phyloP scores from a whole-genome alignment of 129 eudicot genomes.

The Pseudognaphalium luteoalbum region DNA sequence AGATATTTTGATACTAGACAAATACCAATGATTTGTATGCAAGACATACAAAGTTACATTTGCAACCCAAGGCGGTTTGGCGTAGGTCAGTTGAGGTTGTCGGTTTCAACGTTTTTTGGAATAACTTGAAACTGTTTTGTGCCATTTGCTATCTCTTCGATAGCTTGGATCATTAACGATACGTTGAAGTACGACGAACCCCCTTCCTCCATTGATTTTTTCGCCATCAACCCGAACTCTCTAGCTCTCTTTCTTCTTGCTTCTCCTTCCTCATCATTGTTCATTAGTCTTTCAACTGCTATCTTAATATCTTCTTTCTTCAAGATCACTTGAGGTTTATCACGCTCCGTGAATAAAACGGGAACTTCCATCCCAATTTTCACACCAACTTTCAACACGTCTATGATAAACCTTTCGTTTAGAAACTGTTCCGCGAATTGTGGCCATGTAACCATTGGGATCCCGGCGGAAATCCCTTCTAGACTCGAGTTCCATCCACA shows the following conservation, averaged over 20 bases:
- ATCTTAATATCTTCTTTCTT: conserved; percentile 38
- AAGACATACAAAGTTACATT: not conserved
- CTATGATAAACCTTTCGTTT: conserved; percentile 46
- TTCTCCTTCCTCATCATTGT: conserved; percentile 38
- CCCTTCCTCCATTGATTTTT: conserved; percentile 43
- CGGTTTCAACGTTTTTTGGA: no score
- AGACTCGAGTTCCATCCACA: conserved; percentile 79
- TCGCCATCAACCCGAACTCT: conserved; percentile 45
- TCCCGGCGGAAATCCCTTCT: conserved; percentile 50
- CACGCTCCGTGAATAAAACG: conserved; percentile 23
- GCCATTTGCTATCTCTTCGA: conserved; percentile 15
- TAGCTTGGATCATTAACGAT: conserved; percentile 27
- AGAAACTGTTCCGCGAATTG: conserved; percentile 48
- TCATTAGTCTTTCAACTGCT: conserved; percentile 41
- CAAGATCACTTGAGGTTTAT: conserved; percentile 23
- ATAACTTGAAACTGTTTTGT: not conserved
- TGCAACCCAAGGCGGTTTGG: not conserved
- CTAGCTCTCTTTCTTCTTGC: conserved; percentile 43
- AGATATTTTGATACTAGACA: not conserved
- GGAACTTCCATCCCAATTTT: conserved; percentile 43
- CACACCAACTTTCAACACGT: conserved; percentile 43
- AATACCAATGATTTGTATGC: not conserved
- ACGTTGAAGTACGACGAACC: conserved; percentile 48
- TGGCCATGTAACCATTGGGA: conserved; percentile 75
- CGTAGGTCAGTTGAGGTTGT: no score